Evolutionary conservation across 2,329 filamentous ascomycete species (phyloP).

Genomic region (Fusarium oxysporum): DNA sequence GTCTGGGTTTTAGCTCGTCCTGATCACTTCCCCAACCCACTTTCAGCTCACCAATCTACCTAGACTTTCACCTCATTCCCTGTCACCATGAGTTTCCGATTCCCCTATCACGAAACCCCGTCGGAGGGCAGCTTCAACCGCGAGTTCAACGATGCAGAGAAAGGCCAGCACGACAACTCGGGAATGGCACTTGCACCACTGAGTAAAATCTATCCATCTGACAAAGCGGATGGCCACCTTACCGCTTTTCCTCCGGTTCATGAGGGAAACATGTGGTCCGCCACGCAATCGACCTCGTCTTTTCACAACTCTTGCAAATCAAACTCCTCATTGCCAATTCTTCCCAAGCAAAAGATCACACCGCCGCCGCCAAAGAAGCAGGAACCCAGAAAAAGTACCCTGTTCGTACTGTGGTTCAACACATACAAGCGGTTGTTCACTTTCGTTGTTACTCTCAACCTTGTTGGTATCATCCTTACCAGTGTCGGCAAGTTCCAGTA

Average conservation of each 20-base stretch:
- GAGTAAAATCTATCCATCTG: too few species aligned
- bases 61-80: rapidly evolving
- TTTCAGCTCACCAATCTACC: neutral
- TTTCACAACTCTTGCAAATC: neutral
- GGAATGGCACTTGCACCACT: neutral
- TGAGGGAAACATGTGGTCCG: neutral
- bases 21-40: rapidly evolving
- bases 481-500: neutral
- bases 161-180: neutral
- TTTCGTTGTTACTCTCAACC: neutral
- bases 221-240: neutral
- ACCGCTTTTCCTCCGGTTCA: neutral
- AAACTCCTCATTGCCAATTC: neutral
- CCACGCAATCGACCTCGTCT: neutral
- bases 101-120: rapidly evolving
- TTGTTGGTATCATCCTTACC: neutral
- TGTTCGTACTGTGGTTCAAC: neutral
- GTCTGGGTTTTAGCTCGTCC: neutral
- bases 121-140: neutral
- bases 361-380: neutral
- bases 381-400: neutral
- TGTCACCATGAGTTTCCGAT: neutral
- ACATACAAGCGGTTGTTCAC: neutral
- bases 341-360: neutral
- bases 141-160: neutral